phyloP scores from a whole-genome alignment of 371 early-diverging fungal genomes.

The Blyttiomyces sp. region DNA sequence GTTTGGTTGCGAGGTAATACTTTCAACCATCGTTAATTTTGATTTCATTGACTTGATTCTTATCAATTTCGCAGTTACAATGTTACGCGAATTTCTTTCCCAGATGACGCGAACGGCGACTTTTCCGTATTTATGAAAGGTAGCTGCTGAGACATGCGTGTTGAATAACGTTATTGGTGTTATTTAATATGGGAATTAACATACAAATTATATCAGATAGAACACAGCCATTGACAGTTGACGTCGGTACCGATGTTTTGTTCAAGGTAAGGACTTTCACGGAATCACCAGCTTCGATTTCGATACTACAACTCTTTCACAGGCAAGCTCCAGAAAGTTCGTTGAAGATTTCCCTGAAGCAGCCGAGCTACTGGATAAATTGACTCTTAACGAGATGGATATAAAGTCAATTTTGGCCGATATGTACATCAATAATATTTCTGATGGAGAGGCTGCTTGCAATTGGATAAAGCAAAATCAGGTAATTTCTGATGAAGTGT shows the following conservation, averaged over 20 bases:
- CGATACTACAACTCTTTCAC: neutral
- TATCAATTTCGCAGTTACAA: slow-evolving; percentile 3
- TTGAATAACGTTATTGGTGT: neutral
- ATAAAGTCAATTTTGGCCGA: slow-evolving; percentile 13
- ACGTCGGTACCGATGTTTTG: slow-evolving; percentile 9
- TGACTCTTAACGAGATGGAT: slow-evolving; percentile 4
- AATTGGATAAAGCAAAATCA: slow-evolving; percentile 10
- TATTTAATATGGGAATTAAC: neutral
- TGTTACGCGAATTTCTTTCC: slow-evolving; percentile 11
- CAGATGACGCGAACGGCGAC: slow-evolving; percentile 8
- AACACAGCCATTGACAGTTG: slow-evolving; percentile 8
- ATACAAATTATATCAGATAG: slow-evolving; percentile 5
- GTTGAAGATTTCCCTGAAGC: slow-evolving; percentile 15
- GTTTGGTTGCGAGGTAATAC: neutral
- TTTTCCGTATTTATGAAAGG: slow-evolving; percentile 9
- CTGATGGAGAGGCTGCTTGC: slow-evolving; percentile 12
- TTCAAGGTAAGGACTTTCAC: slow-evolving; percentile 10
- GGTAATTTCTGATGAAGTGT: neutral
- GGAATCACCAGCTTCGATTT: neutral
- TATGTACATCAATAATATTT: neutral
- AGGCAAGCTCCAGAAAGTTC: slow-evolving; percentile 7
- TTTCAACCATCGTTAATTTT: neutral
- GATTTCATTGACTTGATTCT: too few species aligned
- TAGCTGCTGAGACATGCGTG: too few species aligned
- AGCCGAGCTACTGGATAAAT: neutral